Percentiles rank a stretch among this genome's conserved stretches.
Conservation (phyloP, 2,329 filamentous ascomycete species). For the Biscogniauxia sp. region DNA sequence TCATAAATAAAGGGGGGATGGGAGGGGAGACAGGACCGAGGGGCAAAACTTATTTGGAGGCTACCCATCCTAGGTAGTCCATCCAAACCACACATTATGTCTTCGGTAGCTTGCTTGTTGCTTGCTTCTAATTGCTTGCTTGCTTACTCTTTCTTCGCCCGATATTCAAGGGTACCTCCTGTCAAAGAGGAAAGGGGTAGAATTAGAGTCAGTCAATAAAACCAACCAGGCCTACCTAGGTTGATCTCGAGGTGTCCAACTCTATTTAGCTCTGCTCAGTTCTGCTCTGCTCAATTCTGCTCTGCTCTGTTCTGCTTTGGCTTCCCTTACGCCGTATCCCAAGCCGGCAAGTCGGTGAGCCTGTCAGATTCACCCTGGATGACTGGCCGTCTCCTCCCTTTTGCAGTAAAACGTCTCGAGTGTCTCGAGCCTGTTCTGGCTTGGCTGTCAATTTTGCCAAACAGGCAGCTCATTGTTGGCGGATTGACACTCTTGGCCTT, state of each 20-base stretch:
- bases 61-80: neutral
- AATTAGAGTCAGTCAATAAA: neutral
- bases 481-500: constrained; percentile 12
- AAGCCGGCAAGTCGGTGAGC: neutral
- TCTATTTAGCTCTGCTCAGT: neutral
- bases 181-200: neutral
- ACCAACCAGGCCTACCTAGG: neutral
- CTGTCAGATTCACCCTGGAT: neutral
- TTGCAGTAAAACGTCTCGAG: constrained; percentile 3
- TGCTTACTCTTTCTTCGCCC: neutral
- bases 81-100: neutral
- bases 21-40: neutral
- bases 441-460: constrained; percentile 20
- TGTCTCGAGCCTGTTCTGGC: constrained; percentile 12
- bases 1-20: neutral
- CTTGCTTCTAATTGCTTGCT: no score
- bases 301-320: neutral
- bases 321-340: neutral
- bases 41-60: neutral
- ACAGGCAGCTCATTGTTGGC: constrained; percentile 14
- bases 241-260: neutral
- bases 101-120: neutral
- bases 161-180: neutral
- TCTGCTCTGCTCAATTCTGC: no score
- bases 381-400: neutral